Base-by-base conservation (phyloP, 257 asterid species). In the Scutellaria barbata region DNA sequence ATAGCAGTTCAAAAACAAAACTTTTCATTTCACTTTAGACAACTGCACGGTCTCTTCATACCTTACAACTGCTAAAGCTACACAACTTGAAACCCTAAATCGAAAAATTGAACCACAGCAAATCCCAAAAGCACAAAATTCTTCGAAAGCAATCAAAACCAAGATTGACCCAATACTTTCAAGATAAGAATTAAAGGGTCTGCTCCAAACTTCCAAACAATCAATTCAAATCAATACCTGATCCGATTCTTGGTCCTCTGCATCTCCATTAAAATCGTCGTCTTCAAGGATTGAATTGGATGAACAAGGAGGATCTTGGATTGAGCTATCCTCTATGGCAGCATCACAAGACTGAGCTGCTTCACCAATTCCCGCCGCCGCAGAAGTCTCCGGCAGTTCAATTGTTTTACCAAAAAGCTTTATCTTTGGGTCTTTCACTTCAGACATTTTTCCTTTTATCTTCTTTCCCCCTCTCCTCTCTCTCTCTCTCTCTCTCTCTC, bases 351-450 rank as follows among this genome's bases (percentile, higher is more conserved):
- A 75, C 17, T 55, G 63, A 66, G 80, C 75, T 22, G 76, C 74
- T 51, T 40, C 80, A 52, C 40, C 74, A 63, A 54, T 66, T 35
- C 17, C 82, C 64, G 75, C 47, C 74, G 63, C 73, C 0, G 60
- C 47, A 8, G 64, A 62, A 54, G 68, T 65, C 73, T 86, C 90
- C 73, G 88, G 90, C 71, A 88, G 79, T 74, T 77, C 88, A 77
- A 88, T 90, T 18, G 96, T 92, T 82, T 82, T 81, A 56, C 98
- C 98, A 74, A 90, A 88, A 64, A 88, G 87, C 84, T 92, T 90
- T 52, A 92, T 86, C 61, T 77, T 89, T 1, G 90, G 96, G 78
- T 90, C 96, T 80, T 82, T 90, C 2, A 73, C 79, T 73, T 81
- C 88, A 63, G 79, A 73, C 89, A 86, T 89, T 62, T 72, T 74